phyloP scores from a whole-genome alignment of 192 early-diverging fungal species.

The Umbelopsis sp. region DNA sequence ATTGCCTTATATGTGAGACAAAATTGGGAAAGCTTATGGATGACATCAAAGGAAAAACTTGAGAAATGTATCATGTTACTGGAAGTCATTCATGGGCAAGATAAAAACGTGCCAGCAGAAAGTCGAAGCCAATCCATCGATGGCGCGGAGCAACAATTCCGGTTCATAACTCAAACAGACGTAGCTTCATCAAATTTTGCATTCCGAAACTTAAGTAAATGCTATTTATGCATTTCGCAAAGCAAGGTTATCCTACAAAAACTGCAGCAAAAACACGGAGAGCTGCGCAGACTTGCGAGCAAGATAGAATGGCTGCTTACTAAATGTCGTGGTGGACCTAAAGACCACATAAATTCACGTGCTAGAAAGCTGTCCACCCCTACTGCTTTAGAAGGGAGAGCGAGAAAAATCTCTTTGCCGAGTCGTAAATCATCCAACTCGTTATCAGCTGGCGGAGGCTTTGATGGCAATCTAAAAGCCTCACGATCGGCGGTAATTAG shows the following conservation, averaged over 20 bases:
- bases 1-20: not conserved
- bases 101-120: not conserved
- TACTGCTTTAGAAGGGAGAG: not conserved
- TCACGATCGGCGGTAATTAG: not conserved
- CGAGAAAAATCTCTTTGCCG: constrained; percentile 3
- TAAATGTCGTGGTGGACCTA: not conserved
- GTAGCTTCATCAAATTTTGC: constrained; percentile 5
- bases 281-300: not conserved
- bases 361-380: constrained; percentile 2
- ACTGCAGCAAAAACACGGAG: constrained; percentile 1
- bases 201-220: constrained; percentile 14
- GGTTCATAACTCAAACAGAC: not conserved
- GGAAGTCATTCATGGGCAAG: not conserved
- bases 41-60: not conserved
- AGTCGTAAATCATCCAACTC: not conserved
- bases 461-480: not conserved
- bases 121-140: not conserved
- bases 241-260: not conserved
- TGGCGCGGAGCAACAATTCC: not conserved
- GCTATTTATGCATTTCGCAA: not conserved
- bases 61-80: not conserved
- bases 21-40: not conserved
- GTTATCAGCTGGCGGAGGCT: not conserved
- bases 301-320: not conserved
- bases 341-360: constrained; percentile 17